Conservation (phyloP, 768 basidiomycete species). For the Tephrocybe sp. region DNA sequence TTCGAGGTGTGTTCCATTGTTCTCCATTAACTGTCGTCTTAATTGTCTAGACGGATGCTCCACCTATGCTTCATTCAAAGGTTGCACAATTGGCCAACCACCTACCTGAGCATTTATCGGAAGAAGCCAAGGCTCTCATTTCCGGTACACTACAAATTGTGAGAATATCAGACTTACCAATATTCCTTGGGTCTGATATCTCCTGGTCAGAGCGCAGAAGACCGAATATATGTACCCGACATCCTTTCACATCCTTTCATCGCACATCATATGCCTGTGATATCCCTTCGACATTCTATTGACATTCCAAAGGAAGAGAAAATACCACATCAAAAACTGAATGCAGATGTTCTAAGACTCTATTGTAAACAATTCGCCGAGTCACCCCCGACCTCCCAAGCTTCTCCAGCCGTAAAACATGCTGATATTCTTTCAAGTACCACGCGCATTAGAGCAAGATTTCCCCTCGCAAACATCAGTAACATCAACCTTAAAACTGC, state of each 20-base stretch:
- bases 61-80: constrained; percentile 21
- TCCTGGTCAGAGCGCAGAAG: constrained; percentile 16
- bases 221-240: constrained; percentile 15
- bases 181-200: neutral
- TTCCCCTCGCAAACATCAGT: constrained; percentile 18
- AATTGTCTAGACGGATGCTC: constrained; percentile 18
- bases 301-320: too few relatives aligned
- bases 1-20: constrained; percentile 28
- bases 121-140: constrained; percentile 24
- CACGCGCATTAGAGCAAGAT: constrained; percentile 3
- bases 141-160: constrained; percentile 29
- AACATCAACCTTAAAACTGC: constrained; percentile 20
- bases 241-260: constrained; percentile 17
- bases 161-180: constrained; percentile 3
- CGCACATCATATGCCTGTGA: constrained; percentile 3
- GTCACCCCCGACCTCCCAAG: neutral
- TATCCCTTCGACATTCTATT: constrained; percentile 3
- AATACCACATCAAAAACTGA: too few relatives aligned
- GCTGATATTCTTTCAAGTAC: constrained; percentile 5
- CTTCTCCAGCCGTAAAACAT: constrained; percentile 6
- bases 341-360: too few relatives aligned
- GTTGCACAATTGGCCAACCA: constrained; percentile 22
- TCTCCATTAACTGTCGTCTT: constrained; percentile 2
- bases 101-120: constrained; percentile 25
- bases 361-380: too few relatives aligned